Percentiles rank a stretch among this genome's conserved stretches.
Evolutionary conservation across 2,329 filamentous ascomycete species (phyloP).

Genomic region (Diaporthe sp.): DNA sequence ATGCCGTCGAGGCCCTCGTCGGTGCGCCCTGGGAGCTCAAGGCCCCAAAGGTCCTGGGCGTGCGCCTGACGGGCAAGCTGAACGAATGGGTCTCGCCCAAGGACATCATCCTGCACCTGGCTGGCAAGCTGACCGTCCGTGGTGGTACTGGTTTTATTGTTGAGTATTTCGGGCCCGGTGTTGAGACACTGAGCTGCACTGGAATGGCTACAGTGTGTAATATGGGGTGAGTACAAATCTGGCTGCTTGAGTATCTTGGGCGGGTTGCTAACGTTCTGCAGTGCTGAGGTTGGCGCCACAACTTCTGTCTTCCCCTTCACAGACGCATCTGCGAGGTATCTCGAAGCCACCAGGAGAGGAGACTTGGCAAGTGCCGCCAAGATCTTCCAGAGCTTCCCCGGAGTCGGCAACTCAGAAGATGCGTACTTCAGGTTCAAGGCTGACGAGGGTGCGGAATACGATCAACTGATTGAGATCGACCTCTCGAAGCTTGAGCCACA

Average conservation of each 20-base stretch:
- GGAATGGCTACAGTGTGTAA: slow-evolving; percentile 94
- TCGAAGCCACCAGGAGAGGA: slow-evolving; percentile 83
- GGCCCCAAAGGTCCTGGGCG: slow-evolving; percentile 90
- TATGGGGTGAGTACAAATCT: slow-evolving; percentile 69
- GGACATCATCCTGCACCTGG: slow-evolving; percentile 92
- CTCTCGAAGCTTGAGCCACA: slow-evolving; percentile 92
- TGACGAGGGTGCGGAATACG: slow-evolving; percentile 87
- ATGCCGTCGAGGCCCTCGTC: slow-evolving; percentile 96
- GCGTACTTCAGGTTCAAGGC: slow-evolving; percentile 77
- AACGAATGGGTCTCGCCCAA: slow-evolving; percentile 95
- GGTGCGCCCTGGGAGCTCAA: slow-evolving; percentile 98
- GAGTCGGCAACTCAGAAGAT: slow-evolving; percentile 57
- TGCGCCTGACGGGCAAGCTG: slow-evolving; percentile 85
- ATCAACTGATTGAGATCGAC: slow-evolving; percentile 91
- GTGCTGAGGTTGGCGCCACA: slow-evolving; percentile 89
- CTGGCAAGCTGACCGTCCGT: slow-evolving; percentile 89
- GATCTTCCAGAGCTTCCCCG: slow-evolving; percentile 68
- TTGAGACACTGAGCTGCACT: slow-evolving; percentile 89
- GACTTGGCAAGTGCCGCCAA: slow-evolving; percentile 77
- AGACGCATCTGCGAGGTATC: slow-evolving; percentile 84
- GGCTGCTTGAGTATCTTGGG: neutral
- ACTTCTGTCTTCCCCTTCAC: slow-evolving; percentile 97
- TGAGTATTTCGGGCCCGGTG: slow-evolving; percentile 92
- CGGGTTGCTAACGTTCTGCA: neutral
- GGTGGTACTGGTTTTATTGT: slow-evolving; percentile 96